These are phyloP conservation scores for Lentinula lateritia DNA, from an alignment of 768 basidiomycete genomes.

Conservation along the genomic window DNA sequence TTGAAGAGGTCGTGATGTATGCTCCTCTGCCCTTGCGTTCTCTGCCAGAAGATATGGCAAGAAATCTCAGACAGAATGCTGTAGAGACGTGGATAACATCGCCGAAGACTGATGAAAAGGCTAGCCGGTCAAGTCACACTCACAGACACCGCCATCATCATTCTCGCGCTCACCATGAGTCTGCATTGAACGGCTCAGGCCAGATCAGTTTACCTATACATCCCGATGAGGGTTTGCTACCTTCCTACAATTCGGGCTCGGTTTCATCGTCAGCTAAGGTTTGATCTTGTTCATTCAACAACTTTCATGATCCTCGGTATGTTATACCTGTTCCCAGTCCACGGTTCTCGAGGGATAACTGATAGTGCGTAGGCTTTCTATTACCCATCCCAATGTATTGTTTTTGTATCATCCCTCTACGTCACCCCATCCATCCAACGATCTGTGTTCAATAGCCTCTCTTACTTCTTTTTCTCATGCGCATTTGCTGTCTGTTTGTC, in stretches of 20 bases:
- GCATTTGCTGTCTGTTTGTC: background rate
- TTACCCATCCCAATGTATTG: background rate
- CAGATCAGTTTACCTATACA: conserved; percentile 38
- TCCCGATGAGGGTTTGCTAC: conserved; percentile 41
- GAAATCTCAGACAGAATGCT: conserved; percentile 45
- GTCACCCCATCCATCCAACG: background rate
- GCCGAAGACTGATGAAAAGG: conserved; percentile 14
- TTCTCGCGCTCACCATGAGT: conserved; percentile 15
- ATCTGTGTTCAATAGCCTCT: conserved; percentile 1
- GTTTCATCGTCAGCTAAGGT: background rate
- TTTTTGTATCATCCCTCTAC: background rate
- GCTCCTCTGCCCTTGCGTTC: conserved; percentile 60
- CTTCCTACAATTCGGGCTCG: conserved; percentile 8
- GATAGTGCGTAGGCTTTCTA: background rate
- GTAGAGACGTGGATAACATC: conserved; percentile 62
- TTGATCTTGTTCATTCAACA: background rate
- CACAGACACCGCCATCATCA: conserved; percentile 27
- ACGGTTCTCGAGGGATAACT: background rate
- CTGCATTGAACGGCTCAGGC: conserved; percentile 21
- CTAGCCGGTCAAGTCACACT: conserved; percentile 18
- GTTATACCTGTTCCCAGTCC: background rate
- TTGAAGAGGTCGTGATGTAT: conserved; percentile 45
- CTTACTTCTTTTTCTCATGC: background rate
- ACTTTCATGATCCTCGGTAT: background rate
- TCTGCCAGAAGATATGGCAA: conserved; percentile 47